These are phyloP conservation scores for Parathielavia hyrcaniae DNA, from an alignment of 495 filamentous ascomycete species.

Conservation along the genomic window DNA sequence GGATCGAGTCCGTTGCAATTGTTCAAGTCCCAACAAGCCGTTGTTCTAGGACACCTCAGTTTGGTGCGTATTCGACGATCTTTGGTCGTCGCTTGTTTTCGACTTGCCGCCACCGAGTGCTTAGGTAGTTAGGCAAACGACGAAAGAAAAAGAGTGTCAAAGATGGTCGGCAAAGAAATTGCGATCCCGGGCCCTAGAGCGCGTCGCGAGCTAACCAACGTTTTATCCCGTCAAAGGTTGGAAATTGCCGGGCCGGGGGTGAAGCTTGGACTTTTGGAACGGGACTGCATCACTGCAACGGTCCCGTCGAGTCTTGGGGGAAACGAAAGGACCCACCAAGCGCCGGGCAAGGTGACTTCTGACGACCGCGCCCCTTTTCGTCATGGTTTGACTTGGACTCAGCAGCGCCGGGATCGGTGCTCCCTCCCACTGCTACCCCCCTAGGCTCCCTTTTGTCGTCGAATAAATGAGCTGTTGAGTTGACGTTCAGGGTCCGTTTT, in stretches of 20 bases:
- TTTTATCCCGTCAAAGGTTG: not conserved
- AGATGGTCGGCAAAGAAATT: not conserved
- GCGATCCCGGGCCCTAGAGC: not conserved
- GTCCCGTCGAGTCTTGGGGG: no score
- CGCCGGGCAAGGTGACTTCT: not conserved
- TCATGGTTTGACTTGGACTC: not conserved
- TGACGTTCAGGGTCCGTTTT: no score
- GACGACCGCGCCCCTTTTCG: not conserved
- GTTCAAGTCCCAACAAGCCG: no score
- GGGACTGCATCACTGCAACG: not conserved
- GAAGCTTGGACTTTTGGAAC: not conserved
- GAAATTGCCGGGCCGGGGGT: slow-evolving; percentile 12
- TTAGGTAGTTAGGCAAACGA: not conserved
- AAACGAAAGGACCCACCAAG: not conserved
- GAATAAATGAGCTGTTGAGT: no score
- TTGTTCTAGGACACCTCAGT: not conserved
- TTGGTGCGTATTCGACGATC: not conserved
- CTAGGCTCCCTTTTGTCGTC: no score
- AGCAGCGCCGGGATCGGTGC: not conserved
- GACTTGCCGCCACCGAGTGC: not conserved
- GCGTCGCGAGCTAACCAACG: slow-evolving; percentile 2
- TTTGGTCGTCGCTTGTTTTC: not conserved
- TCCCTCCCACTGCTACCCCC: no score
- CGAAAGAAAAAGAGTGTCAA: not conserved
- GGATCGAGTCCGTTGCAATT: no score